Evolutionary conservation across 768 basidiomycete genomes (phyloP), one percentile per base, ranked within the genome.

Genomic region (Boletus rufocinnamomeus): DNA sequence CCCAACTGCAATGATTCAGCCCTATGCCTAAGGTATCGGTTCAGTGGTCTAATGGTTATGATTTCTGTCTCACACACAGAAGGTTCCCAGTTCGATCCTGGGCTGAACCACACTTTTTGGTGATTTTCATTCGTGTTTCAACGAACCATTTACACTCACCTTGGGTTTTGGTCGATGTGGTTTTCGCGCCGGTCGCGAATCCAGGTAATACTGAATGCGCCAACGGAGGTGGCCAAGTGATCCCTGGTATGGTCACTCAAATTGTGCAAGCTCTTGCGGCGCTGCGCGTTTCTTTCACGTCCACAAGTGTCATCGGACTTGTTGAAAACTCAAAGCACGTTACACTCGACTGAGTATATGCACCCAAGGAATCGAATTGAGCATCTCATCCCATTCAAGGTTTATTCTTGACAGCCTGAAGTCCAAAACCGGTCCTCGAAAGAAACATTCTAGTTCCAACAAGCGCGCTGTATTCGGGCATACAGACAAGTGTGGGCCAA

Each of bases 11-110:
- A 50, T 14, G 16, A 21, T 23, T 0, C 2, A 17, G 19, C 2
- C 8, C 23, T 3, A 4, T 6, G 1, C 4, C 1, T 0, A 0
- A 0, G 6, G 8, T 17, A 5, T 7, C 17, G 66, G 75, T 76
- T 76, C 76, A 76, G 62, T 76, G 75, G 75, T 76, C 75, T 76
- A 76, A 76, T 78, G 75, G 75, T 76, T 78, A 76, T 76, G 75
- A 76, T 76, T 77, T 76, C 77, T 78, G 75, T 78, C 75, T 76
- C 75, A 78, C 75, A 75, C 77, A 78, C 77, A 78, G 76, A 76
- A 78, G 75, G 75, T 76, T 77, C 75, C 74, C 74, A 76, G 75
- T 76, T 76, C 75, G 76, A 76, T 76, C 76, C 75, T 76, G 74
- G 74, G 75, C 62, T 77, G 77, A 76, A 64, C 70, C 75, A 67